A percentile compares a stretch with the other conserved stretches of the same genome.
Conservation (phyloP, 192 early-diverging fungal genomes). For the Anaeromyces robustus region DNA sequence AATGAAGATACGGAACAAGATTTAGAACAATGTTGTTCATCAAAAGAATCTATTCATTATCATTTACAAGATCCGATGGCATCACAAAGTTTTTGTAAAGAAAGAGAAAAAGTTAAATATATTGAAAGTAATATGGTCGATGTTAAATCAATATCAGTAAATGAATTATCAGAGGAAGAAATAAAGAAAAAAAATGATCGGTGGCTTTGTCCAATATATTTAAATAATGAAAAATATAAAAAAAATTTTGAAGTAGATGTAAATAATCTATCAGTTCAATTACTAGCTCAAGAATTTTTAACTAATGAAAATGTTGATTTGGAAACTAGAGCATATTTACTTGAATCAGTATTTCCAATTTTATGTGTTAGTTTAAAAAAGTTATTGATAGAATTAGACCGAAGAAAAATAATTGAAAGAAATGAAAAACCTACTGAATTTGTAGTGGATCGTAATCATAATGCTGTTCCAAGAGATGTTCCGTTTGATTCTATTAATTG, state of each 20-base stretch:
- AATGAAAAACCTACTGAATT: not conserved
- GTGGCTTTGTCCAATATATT: not conserved
- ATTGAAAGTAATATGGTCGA: not conserved
- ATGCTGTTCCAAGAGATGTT: not conserved
- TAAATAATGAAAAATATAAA: not conserved
- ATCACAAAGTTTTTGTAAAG: not conserved
- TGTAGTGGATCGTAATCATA: not conserved
- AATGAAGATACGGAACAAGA: not conserved
- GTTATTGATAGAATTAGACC: not conserved
- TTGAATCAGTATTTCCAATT: not conserved
- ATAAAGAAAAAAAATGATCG: not conserved
- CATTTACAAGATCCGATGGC: not conserved
- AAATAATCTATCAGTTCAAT: not conserved
- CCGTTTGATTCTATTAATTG: conserved; percentile 34
- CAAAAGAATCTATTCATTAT: not conserved
- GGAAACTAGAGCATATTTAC: not conserved
- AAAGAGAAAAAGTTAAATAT: not conserved
- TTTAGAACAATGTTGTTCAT: not conserved
- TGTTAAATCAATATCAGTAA: not conserved
- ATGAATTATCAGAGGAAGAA: not conserved
- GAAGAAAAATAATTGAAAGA: not conserved
- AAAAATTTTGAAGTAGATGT: not conserved
- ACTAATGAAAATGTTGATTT: not conserved
- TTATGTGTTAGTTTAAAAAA: not conserved
- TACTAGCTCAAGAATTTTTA: not conserved